Evolutionary conservation across 2,329 filamentous ascomycete species (phyloP), one percentile per base, ranked within the genome.

Genomic region (Sporothrix phasma): DNA sequence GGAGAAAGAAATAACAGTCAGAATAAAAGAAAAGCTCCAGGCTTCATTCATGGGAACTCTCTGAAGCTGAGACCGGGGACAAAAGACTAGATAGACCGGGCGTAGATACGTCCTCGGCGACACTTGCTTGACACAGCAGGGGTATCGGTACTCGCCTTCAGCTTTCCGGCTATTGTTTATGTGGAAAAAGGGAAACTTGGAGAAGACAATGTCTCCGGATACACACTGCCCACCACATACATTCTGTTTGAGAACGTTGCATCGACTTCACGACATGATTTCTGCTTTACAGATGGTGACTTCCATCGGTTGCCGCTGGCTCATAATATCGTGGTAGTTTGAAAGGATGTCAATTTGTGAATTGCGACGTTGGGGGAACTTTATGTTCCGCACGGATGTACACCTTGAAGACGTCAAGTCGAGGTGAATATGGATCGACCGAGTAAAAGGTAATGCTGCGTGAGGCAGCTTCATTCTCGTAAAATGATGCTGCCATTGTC

Each of bases 101-200:
- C 54, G 22, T 39, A 56, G n/a, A 11, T 56, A n/a, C n/a, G n/a
- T 17, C 13, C 19, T 43, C 22, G 37, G 19, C 56, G 17, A 37
- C 17, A 54, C 31, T 31, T 37, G 53, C 34, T 24, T 34, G 41
- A 45, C 45, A 49, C 43, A 31, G 45, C 43, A 47, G 58, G 41
- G 37, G 11, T 31, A 19, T 61, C 59, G 59, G 59, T 37, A 29
- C 59, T 61, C 59, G 59, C 59, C 31, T 4, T 61, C 45, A 22
- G 39, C n/a, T 26, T 39, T 24, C 45, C 45, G 59, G 39, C 22
- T 24, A 3, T 24, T 17, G 7, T 37, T 24, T 29, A 31, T 54
- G 31, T 54, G 31, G n/a, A 54, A 54, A 54, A 37, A 31, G 10
- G 17, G 24, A 3, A 2, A 39, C 8, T 3, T 0, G 31, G 29